Percentiles rank a stretch among this genome's conserved stretches.
These are phyloP conservation scores for Tuber indicum DNA, from an alignment of 495 filamentous ascomycete species.

Conservation along the genomic window DNA sequence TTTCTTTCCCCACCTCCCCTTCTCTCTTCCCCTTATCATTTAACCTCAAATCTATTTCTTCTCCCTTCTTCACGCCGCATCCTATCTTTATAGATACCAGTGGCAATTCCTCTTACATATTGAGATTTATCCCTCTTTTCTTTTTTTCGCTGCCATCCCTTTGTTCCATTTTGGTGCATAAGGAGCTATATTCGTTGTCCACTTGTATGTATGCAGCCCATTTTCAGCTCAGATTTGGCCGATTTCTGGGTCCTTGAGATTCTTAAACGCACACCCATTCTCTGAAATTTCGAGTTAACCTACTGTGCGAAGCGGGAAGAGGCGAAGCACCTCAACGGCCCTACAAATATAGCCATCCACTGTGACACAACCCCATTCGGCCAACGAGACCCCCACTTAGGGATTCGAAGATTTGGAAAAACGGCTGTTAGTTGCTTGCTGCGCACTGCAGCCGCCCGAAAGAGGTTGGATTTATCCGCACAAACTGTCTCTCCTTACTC, in stretches of 20 bases:
- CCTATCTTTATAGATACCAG: not conserved
- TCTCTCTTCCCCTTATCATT: not conserved
- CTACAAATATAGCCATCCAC: not conserved
- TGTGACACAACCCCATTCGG: not conserved
- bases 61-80: not conserved
- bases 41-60: not conserved
- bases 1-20: not conserved
- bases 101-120: not conserved
- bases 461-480: not conserved
- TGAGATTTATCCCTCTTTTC: not conserved
- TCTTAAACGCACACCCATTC: not conserved
- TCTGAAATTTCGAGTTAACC: not conserved
- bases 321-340: not conserved
- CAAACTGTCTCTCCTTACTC: slow-evolving; percentile 1
- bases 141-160: not conserved
- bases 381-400: not conserved
- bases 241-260: not conserved
- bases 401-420: not conserved
- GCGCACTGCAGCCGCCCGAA: not conserved
- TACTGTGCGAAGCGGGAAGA: not conserved
- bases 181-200: not conserved
- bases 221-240: not conserved
- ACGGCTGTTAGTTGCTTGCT: slow-evolving; percentile 3
- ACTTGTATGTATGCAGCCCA: not conserved
- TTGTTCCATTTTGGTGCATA: not conserved